phyloP scores from a whole-genome alignment of 371 early-diverging fungal species.

The Syncephalastrum contaminatum region DNA sequence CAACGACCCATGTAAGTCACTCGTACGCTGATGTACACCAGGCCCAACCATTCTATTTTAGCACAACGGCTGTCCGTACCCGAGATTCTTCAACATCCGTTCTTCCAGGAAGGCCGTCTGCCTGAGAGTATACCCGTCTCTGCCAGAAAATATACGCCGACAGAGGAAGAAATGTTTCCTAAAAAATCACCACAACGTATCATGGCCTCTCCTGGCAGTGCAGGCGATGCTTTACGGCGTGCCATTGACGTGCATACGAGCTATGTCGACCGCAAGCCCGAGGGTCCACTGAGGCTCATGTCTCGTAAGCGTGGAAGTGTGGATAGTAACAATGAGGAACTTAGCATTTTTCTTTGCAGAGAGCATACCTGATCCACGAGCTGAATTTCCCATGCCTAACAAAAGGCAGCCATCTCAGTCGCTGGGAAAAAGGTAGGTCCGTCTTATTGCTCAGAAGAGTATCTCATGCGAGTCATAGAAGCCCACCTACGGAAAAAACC shows the following conservation, averaged over 20 bases:
- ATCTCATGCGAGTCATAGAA: constrained; percentile 2
- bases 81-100: constrained; percentile 39
- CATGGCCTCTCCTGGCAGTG: constrained; percentile 15
- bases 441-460: background rate
- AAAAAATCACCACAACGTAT: constrained; percentile 3
- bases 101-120: constrained; percentile 40
- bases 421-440: constrained; percentile 1
- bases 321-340: background rate
- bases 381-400: constrained; percentile 7
- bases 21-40: background rate
- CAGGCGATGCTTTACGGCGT: constrained; percentile 16
- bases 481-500: background rate
- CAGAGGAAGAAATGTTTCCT: constrained; percentile 14
- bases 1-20: constrained; percentile 67
- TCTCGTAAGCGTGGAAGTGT: constrained; percentile 12
- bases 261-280: constrained; percentile 15
- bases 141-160: constrained; percentile 30
- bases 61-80: constrained; percentile 44
- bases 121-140: constrained; percentile 35
- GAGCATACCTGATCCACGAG: constrained; percentile 10
- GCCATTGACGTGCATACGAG: constrained; percentile 16
- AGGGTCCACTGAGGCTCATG: constrained; percentile 17
- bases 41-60: constrained; percentile 2
- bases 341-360: constrained; percentile 1
- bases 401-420: constrained; percentile 1